phyloP scores from a whole-genome alignment of 2,329 filamentous ascomycete genomes.

The Parasarocladium wereldwijsianum region DNA sequence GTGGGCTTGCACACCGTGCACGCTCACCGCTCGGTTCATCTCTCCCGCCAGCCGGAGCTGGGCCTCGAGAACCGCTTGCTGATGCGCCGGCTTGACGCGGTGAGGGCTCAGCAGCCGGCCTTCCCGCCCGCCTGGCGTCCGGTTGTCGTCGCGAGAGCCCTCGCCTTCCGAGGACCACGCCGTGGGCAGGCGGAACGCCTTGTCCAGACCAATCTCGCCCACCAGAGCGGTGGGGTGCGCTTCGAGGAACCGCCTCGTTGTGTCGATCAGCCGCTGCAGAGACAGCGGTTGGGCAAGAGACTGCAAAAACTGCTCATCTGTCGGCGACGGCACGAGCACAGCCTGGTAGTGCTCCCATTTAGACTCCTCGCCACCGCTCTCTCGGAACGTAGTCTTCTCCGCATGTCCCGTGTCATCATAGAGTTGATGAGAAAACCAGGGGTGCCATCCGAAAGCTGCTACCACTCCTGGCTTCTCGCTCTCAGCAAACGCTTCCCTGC shows the following conservation, averaged over 20 bases:
- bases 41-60: conserved; percentile 61
- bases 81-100: conserved; percentile 53
- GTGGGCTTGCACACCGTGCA: conserved; percentile 65
- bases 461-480: conserved; percentile 20
- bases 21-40: conserved; percentile 47
- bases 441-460: conserved; percentile 76
- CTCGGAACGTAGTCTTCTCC: not conserved
- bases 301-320: conserved; percentile 22
- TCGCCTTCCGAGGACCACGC: conserved; percentile 20
- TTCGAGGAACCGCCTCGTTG: conserved; percentile 40
- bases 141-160: conserved; percentile 12
- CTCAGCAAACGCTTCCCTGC: conserved; percentile 7
- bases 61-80: conserved; percentile 47
- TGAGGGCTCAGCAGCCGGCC: conserved; percentile 53
- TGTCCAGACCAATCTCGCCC: conserved; percentile 68
- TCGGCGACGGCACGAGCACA: conserved; percentile 45
- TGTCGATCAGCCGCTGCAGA: conserved; percentile 40
- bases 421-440: conserved; percentile 72
- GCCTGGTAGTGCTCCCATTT: conserved; percentile 47
- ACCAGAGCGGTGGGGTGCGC: conserved; percentile 50
- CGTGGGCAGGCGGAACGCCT: conserved; percentile 56
- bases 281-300: conserved; percentile 44
- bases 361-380: conserved; percentile 14
- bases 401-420: conserved; percentile 38
- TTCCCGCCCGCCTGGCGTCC: conserved; percentile 59